Base-by-base conservation (phyloP, 345 rosid species). In the Sisymbrium irio region DNA sequence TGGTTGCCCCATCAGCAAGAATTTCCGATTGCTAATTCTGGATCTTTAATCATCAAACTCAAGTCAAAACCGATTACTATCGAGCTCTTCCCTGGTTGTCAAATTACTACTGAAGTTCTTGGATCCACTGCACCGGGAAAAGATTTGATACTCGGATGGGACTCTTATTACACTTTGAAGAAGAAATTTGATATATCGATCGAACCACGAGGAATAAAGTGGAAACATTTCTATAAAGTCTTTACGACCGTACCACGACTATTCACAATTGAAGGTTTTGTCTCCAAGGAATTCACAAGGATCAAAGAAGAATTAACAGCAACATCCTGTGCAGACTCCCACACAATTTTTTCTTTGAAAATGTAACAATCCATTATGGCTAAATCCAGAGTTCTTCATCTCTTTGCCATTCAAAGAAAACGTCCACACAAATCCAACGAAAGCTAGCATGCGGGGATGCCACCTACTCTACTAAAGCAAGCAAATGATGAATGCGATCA, bases 261-360 rank as follows among this genome's bases (percentile, higher is more conserved):
- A 1, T 57, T 57, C 12, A 4, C 27, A 0, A 57, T 57, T 0
- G 27, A 57, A 9, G 42, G 0, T 0, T 0, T 0, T 5, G 8
- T 4, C n/a, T n/a, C n/a, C n/a, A n/a, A n/a, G 2, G 1, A 10
- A 0, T 57, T 57, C 9, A 3, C 4, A 0, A 33, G 4, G 10
- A 57, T 57, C 0, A 33, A 57, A 9, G 42, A 57, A 5, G 62
- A 57, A 17, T 33, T 57, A 0, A 33, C 9, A 1, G 0, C 0
- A 0, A 0, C 0, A 0, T 57, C 14, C 0, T 57, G 62, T 9
- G 62, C 62, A 0, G 1, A 27, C 3, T 27, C 28, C 3, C 28
- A 27, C 28, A 27, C 3, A 3, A 3, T n/a, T 1, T 3, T 27
- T 27, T 3, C 28, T 27, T 27, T 27, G 3, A 27, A 27, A 27